Evolutionary conservation across 495 filamentous ascomycete genomes (phyloP).

Genomic region (Xylaria nigripes): DNA sequence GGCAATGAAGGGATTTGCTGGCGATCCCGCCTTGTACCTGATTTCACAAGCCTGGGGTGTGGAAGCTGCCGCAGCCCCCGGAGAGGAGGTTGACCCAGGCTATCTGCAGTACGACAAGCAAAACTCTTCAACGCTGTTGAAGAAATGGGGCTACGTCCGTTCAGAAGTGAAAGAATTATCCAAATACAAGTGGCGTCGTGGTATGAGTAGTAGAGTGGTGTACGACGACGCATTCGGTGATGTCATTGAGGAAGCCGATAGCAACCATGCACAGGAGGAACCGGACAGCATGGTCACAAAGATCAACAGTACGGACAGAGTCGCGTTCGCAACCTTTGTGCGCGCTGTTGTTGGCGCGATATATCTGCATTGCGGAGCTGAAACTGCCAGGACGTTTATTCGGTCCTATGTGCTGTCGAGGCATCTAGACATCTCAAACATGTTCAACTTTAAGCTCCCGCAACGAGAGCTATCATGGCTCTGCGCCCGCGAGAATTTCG

Average conservation of each 20-base stretch:
- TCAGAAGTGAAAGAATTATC: constrained; percentile 28
- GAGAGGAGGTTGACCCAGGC: constrained; percentile 86
- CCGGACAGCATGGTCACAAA: not conserved
- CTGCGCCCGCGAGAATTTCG: constrained; percentile 83
- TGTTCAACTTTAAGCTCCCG: constrained; percentile 80
- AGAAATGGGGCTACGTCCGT: constrained; percentile 34
- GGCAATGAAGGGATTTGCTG: constrained; percentile 75
- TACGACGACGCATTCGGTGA: constrained; percentile 79
- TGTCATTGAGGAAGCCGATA: constrained; percentile 13
- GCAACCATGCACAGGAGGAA: constrained; percentile 17
- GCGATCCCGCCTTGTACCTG: constrained; percentile 56
- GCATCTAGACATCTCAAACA: constrained; percentile 59
- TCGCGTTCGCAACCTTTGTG: constrained; percentile 55
- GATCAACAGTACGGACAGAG: constrained; percentile 20
- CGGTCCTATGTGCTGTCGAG: constrained; percentile 72
- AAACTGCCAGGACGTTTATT: constrained; percentile 70
- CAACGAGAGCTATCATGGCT: constrained; percentile 70
- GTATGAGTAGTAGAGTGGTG: constrained; percentile 60
- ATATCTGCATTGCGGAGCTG: constrained; percentile 68
- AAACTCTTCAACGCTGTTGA: constrained; percentile 47
- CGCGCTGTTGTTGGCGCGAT: constrained; percentile 74
- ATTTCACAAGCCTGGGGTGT: constrained; percentile 84
- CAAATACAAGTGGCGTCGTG: constrained; percentile 55
- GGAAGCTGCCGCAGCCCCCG: constrained; percentile 71
- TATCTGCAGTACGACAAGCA: constrained; percentile 71